Conservation (phyloP, 352 stramenopile species). For the Thalassiosira livingstoniorum region DNA sequence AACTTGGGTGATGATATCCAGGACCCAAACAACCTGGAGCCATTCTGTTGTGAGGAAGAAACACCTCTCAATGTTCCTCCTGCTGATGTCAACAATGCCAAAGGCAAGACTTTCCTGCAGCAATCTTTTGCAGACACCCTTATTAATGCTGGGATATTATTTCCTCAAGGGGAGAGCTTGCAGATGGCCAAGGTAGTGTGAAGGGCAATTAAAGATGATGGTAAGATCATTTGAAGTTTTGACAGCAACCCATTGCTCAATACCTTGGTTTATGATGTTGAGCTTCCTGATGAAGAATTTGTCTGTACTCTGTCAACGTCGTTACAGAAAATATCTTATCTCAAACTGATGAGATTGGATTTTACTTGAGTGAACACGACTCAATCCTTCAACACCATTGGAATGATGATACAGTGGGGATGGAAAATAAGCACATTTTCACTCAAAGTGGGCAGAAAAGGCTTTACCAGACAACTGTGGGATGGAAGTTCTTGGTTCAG, state of each 20-base stretch:
- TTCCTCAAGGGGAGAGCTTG: neutral
- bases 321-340: no score
- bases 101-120: constrained; percentile 25
- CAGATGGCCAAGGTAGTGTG: constrained; percentile 7
- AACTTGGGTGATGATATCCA: neutral
- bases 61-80: constrained; percentile 7
- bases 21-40: neutral
- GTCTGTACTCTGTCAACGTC: no score
- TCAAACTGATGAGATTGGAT: no score
- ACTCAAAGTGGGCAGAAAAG: no score
- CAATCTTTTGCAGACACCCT: constrained; percentile 26
- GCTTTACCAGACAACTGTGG: no score
- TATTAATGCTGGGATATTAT: constrained; percentile 30
- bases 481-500: no score
- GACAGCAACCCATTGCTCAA: constrained; percentile 21
- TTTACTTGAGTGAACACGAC: no score
- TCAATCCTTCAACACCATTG: no score
- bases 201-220: neutral
- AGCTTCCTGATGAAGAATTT: no score
- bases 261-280: constrained; percentile 14
- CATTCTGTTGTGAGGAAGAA: constrained; percentile 4
- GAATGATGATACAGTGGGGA: no score
- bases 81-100: constrained; percentile 30
- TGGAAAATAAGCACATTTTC: no score
- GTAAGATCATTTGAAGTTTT: neutral